Conservation (phyloP, 176 grass and related monocot genomes). For the Calamus simplicifolius region DNA sequence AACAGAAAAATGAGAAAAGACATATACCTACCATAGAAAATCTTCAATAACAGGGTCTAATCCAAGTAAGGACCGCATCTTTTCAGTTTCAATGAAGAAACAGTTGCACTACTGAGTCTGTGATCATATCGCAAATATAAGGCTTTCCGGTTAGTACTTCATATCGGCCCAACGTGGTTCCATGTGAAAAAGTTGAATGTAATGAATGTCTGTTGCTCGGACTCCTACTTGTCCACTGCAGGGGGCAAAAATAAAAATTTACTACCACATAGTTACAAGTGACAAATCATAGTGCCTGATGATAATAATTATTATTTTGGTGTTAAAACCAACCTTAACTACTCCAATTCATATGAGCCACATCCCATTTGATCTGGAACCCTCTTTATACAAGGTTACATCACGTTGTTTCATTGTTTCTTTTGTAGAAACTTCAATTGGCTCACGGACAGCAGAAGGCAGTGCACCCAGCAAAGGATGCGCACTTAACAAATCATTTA, state of each 20-base stretch:
- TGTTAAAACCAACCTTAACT: slow-evolving; percentile 56
- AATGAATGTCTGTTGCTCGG: slow-evolving; percentile 59
- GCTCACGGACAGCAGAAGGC: slow-evolving; percentile 39
- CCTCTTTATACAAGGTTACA: slow-evolving; percentile 52
- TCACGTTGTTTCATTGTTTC: slow-evolving; percentile 57
- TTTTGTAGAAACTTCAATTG: slow-evolving; percentile 56
- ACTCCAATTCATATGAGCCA: slow-evolving; percentile 77
- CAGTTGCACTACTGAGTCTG: slow-evolving; percentile 77
- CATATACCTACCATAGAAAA: slow-evolving; percentile 87
- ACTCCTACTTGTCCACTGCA: slow-evolving; percentile 69
- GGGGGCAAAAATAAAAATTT: neutral
- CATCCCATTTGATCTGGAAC: slow-evolving; percentile 57
- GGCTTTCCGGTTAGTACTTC: slow-evolving; percentile 82
- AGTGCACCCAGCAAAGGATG: slow-evolving; percentile 84
- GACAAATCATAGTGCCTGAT: too few species aligned
- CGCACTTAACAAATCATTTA: slow-evolving; percentile 44
- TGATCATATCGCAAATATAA: slow-evolving; percentile 79
- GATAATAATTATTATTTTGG: too few species aligned
- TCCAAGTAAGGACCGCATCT: slow-evolving; percentile 49
- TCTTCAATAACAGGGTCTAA: slow-evolving; percentile 58
- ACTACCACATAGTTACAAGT: neutral
- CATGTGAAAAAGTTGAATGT: slow-evolving; percentile 87
- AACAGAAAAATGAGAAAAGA: neutral
- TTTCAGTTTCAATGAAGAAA: slow-evolving; percentile 90
- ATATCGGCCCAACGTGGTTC: slow-evolving; percentile 76